Evolutionary conservation across 805 yeast species (phyloP).

Genomic region (Wickerhamiella vanderwaltii): DNA sequence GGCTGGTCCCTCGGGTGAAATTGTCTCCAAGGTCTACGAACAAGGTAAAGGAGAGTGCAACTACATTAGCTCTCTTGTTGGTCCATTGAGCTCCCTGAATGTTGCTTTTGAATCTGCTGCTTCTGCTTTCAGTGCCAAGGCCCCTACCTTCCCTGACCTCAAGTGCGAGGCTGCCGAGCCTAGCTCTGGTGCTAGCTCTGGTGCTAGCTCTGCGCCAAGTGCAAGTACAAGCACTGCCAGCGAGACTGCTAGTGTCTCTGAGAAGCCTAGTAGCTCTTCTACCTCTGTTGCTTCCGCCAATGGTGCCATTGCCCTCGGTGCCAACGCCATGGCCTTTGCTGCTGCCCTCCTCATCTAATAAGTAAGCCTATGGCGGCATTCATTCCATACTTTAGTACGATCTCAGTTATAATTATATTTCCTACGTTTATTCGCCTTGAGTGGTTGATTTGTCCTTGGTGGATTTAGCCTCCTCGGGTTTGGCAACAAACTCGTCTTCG

Average conservation of each 20-base stretch:
- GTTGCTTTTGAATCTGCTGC: constrained; percentile 12
- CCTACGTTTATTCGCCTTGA: no score
- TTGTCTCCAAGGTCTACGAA: constrained; percentile 15
- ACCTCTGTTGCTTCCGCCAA: constrained; percentile 10
- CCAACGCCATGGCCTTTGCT: neutral
- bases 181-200: constrained; percentile 8
- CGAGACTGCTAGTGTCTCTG: neutral
- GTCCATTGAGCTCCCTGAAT: constrained; percentile 7
- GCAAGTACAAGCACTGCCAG: constrained; percentile 8
- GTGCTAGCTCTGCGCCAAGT: constrained; percentile 10
- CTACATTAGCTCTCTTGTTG: constrained; percentile 6
- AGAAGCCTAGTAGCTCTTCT: constrained; percentile 6
- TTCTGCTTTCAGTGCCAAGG: constrained; percentile 8
- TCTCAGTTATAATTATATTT: no score
- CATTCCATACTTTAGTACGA: no score
- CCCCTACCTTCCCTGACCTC: constrained; percentile 11
- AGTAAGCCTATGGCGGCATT: no score
- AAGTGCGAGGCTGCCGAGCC: constrained; percentile 12
- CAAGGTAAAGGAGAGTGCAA: constrained; percentile 10
- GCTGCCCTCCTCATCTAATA: constrained; percentile 6
- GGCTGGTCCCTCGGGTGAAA: constrained; percentile 13
- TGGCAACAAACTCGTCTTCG: constrained; percentile 32
- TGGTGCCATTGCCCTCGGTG: neutral
- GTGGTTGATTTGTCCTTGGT: no score
- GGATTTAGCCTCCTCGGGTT: no score